A percentile compares a stretch with the other conserved stretches of the same genome.
Evolutionary conservation across 805 yeast species (phyloP).

Genomic region (Barnettozyma sucrosica): DNA sequence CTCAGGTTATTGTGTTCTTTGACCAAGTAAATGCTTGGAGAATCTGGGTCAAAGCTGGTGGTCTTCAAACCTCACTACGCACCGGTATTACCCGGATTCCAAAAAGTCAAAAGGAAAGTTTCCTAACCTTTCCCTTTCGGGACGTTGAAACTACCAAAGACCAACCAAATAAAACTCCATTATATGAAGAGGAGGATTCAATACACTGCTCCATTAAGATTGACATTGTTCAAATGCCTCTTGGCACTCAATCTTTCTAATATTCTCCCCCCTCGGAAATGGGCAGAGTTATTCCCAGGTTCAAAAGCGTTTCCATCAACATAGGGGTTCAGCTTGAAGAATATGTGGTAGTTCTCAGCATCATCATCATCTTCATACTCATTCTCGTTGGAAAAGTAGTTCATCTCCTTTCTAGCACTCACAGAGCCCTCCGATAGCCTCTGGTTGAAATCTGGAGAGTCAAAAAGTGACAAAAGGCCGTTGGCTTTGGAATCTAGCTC

Average conservation of each 20-base stretch:
- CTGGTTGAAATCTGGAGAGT: conserved; percentile 9
- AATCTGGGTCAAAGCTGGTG: too few relatives aligned
- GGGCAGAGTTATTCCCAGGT: not conserved
- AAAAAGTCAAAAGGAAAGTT: too few relatives aligned
- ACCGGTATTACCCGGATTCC: not conserved
- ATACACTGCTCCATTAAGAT: not conserved
- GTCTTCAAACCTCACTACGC: not conserved
- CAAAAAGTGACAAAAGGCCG: conserved; percentile 5
- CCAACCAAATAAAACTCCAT: too few relatives aligned
- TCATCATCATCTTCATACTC: conserved; percentile 6
- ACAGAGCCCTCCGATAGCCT: conserved; percentile 8
- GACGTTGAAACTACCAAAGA: not conserved
- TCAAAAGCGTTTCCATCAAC: not conserved
- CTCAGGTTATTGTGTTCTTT: not conserved
- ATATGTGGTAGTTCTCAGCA: conserved; percentile 9
- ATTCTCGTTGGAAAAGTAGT: conserved; percentile 2
- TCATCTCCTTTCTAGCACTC: conserved; percentile 5
- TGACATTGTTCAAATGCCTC: not conserved
- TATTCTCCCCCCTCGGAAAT: not conserved
- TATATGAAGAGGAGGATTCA: too few relatives aligned
- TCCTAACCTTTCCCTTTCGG: not conserved
- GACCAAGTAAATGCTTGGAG: too few relatives aligned
- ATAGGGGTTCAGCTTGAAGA: conserved; percentile 5
- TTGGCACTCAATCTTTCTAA: conserved; percentile 4
- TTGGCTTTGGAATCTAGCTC: not conserved